Percentiles rank a stretch among this genome's conserved stretches.
phyloP scores from a whole-genome alignment of 768 basidiomycete species.

The Phlegmacium glaucopus region DNA sequence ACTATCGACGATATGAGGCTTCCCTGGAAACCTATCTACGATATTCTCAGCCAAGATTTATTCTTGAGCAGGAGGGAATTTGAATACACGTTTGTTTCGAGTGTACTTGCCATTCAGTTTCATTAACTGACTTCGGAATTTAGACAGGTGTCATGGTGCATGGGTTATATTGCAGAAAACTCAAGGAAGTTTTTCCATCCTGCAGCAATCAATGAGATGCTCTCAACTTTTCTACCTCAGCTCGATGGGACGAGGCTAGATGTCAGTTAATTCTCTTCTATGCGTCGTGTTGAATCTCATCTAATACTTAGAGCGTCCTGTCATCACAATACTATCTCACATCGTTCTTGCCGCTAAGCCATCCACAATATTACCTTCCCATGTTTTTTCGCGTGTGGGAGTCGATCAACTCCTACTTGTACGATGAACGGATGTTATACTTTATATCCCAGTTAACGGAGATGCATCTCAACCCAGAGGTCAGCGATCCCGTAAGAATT shows the following conservation, averaged over 20 bases:
- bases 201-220: conserved; percentile 82
- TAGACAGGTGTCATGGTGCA: conserved; percentile 74
- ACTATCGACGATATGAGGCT: conserved; percentile 76
- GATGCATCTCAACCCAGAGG: conserved; percentile 73
- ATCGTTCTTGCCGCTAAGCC: conserved; percentile 81
- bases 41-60: conserved; percentile 66
- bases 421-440: conserved; percentile 86
- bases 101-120: no score
- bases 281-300: conserved; percentile 3
- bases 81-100: conserved; percentile 62
- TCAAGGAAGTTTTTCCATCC: conserved; percentile 87
- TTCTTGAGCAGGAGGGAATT: conserved; percentile 76
- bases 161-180: conserved; percentile 67
- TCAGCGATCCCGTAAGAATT: conserved; percentile 71
- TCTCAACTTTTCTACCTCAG: conserved; percentile 77
- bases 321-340: conserved; percentile 83
- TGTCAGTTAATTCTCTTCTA: conserved; percentile 38
- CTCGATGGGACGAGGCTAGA: conserved; percentile 74
- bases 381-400: conserved; percentile 88
- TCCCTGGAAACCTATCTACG: conserved; percentile 78
- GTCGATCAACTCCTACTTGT: conserved; percentile 84
- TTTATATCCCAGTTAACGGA: conserved; percentile 77
- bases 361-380: conserved; percentile 80
- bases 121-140: neutral
- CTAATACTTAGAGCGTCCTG: conserved; percentile 54